phyloP scores from a whole-genome alignment of 148 eudicot genomes.

The Rheum nobile region DNA sequence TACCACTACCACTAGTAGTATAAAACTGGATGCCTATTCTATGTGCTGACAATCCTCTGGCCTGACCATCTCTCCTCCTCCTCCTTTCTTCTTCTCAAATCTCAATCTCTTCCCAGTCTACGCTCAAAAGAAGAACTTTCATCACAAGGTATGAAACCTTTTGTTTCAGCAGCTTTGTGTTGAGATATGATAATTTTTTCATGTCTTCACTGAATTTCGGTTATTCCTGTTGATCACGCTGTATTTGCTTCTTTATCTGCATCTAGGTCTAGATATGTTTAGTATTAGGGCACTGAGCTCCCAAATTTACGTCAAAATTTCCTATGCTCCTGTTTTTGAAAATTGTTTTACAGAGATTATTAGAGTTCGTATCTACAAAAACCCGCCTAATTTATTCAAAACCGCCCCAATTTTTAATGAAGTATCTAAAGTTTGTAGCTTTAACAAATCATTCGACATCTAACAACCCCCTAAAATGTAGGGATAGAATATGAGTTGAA shows the following conservation, averaged over 20 bases:
- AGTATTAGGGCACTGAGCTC: not conserved
- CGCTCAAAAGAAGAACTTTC: not conserved
- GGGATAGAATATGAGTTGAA: not conserved
- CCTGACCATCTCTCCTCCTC: not conserved
- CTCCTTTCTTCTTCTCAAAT: not conserved
- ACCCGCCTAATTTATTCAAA: not conserved
- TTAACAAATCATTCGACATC: not conserved
- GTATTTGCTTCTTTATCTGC: not conserved
- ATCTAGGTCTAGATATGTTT: not conserved
- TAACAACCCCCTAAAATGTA: not conserved
- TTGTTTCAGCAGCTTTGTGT: not conserved
- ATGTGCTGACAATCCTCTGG: not conserved
- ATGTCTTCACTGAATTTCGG: not conserved
- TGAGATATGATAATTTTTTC: not conserved
- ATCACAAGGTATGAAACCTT: not conserved
- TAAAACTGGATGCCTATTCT: constrained; percentile 2
- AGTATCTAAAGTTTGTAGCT: not conserved
- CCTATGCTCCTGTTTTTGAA: not conserved
- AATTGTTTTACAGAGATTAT: not conserved
- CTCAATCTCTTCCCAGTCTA: not conserved
- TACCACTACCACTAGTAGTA: not conserved
- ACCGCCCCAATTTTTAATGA: not conserved
- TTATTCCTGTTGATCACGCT: not conserved
- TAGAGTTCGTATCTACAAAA: not conserved
- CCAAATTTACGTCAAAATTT: not conserved